phyloP scores from a whole-genome alignment of 306 rosid genomes.

The Cicer pinnatifidum region DNA sequence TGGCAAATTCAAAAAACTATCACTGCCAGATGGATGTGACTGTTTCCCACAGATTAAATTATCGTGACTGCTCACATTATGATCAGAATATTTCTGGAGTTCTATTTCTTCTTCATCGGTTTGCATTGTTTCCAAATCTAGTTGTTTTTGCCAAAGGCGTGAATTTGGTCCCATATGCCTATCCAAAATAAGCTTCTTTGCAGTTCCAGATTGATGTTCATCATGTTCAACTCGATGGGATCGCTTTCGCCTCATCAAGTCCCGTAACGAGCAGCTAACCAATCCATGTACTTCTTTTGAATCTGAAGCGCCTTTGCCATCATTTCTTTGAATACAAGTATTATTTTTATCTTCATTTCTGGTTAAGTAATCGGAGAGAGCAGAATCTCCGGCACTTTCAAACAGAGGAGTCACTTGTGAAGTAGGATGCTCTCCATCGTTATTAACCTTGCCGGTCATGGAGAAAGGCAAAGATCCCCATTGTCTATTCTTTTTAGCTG shows the following conservation, averaged over 20 bases:
- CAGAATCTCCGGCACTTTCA: conserved; percentile 46
- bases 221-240: conserved; percentile 53
- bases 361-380: conserved; percentile 43
- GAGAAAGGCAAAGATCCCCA: conserved; percentile 81
- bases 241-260: conserved; percentile 90
- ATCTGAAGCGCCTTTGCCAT: conserved; percentile 41
- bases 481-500: conserved; percentile 56
- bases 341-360: conserved; percentile 43
- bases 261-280: conserved; percentile 71
- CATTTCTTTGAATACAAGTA: conserved; percentile 48
- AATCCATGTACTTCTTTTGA: conserved; percentile 47
- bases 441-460: conserved; percentile 45
- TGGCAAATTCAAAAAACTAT: conserved; percentile 29
- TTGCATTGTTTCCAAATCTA: conserved; percentile 45
- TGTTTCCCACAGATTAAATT: conserved; percentile 48
- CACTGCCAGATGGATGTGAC: conserved; percentile 47
- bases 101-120: conserved; percentile 45
- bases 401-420: conserved; percentile 37
- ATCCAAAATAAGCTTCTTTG: conserved; percentile 50
- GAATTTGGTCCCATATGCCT: conserved; percentile 47
- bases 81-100: conserved; percentile 42
- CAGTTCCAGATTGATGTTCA: conserved; percentile 50
- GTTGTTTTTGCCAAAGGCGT: conserved; percentile 43
- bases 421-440: conserved; percentile 39
- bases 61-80: conserved; percentile 42